Evolutionary conservation across 192 early-diverging fungal species (phyloP).

Genomic region (Coemansia sp.): DNA sequence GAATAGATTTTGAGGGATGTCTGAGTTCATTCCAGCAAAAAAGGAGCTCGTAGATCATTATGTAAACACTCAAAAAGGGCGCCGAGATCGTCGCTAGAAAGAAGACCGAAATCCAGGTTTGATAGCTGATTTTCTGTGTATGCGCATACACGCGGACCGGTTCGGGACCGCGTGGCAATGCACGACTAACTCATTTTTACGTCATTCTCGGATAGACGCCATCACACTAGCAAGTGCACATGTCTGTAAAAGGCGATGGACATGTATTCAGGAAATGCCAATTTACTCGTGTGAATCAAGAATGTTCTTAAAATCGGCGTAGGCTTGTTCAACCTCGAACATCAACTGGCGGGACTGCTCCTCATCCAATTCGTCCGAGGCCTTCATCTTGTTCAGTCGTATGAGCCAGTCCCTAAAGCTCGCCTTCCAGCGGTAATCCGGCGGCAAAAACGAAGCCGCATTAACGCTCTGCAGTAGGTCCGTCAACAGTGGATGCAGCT

Average conservation of each 20-base stretch:
- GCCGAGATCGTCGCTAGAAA: neutral
- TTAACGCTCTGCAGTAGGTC: conserved; percentile 89
- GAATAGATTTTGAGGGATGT: neutral
- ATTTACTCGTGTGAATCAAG: conserved; percentile 33
- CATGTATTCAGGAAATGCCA: neutral
- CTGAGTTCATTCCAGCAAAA: neutral
- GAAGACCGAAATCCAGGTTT: neutral
- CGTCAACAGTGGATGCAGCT: conserved; percentile 82
- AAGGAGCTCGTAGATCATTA: neutral
- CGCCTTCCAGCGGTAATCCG: conserved; percentile 79
- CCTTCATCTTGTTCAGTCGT: conserved; percentile 87
- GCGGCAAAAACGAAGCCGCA: conserved; percentile 69
- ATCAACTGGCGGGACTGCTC: conserved; percentile 88
- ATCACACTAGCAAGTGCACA: neutral
- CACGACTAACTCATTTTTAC: neutral
- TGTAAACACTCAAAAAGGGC: neutral
- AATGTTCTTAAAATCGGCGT: conserved; percentile 63
- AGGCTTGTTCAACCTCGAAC: conserved; percentile 84
- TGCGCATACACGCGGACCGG: conserved; percentile 3
- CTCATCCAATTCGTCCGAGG: conserved; percentile 77
- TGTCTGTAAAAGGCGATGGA: no score
- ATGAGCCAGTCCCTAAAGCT: conserved; percentile 89
- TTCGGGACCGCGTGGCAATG: neutral
- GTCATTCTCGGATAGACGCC: neutral
- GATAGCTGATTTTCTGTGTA: neutral